These are phyloP conservation scores for Elongisporangium prolatum DNA, from an alignment of 352 stramenopile species.

Conservation along the genomic window DNA sequence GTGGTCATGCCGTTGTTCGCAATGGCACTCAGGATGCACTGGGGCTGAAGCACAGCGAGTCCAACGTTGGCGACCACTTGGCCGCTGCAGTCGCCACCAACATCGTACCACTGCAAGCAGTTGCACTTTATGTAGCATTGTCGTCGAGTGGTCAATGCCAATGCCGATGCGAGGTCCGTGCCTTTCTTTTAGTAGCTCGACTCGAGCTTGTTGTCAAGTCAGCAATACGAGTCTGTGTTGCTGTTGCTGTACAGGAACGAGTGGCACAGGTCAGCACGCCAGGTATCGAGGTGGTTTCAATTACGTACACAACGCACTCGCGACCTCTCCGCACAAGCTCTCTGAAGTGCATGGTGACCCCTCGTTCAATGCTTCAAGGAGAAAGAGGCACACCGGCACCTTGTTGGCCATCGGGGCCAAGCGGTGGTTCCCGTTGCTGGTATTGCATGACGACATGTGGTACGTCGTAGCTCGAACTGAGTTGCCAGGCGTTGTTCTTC, in stretches of 20 bases:
- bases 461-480: constrained; percentile 11
- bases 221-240: constrained; percentile 2
- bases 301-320: background rate
- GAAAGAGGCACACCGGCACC: constrained; percentile 3
- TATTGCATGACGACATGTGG: constrained; percentile 9
- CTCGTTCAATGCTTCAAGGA: background rate
- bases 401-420: constrained; percentile 9
- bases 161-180: constrained; percentile 1
- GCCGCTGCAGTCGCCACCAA: constrained; percentile 2
- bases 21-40: background rate
- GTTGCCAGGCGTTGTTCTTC: constrained; percentile 18
- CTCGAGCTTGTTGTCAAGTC: background rate
- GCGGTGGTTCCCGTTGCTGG: constrained; percentile 28
- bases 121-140: constrained; percentile 3
- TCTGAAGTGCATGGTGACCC: constrained; percentile 3
- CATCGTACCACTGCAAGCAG: constrained; percentile 3
- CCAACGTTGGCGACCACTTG: background rate
- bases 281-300: background rate
- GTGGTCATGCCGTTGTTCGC: background rate
- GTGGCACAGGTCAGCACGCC: constrained; percentile 1
- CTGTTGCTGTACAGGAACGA: constrained; percentile 1
- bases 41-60: background rate
- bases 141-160: constrained; percentile 1
- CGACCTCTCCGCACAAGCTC: constrained; percentile 3
- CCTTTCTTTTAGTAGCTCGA: constrained; percentile 3